These are phyloP conservation scores for Verticillium tricorpus DNA, from an alignment of 2,329 filamentous ascomycete genomes.

Conservation along the genomic window DNA sequence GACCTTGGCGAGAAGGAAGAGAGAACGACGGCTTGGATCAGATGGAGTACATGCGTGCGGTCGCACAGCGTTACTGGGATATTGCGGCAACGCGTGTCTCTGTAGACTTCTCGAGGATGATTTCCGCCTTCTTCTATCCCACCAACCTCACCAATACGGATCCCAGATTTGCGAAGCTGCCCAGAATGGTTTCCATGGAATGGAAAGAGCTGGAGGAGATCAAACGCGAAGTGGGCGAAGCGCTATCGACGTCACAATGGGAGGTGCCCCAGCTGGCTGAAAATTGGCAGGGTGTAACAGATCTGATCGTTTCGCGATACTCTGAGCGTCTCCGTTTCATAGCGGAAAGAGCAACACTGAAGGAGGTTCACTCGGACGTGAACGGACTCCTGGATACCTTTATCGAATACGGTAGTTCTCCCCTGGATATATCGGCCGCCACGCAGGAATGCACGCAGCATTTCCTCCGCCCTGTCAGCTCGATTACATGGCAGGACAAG, in stretches of 20 bases:
- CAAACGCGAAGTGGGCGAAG: slow-evolving; percentile 23
- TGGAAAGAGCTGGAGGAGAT: slow-evolving; percentile 17
- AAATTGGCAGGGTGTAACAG: slow-evolving; percentile 61
- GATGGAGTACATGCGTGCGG: slow-evolving; percentile 26
- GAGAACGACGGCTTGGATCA: slow-evolving; percentile 17
- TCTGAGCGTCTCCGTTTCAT: slow-evolving; percentile 46
- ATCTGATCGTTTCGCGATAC: slow-evolving; percentile 63
- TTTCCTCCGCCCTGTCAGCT: slow-evolving; percentile 28
- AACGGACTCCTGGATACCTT: slow-evolving; percentile 24
- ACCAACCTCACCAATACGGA: slow-evolving; percentile 33
- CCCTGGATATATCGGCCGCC: slow-evolving; percentile 21
- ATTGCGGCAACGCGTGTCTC: slow-evolving; percentile 25
- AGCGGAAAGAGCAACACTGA: slow-evolving; percentile 9
- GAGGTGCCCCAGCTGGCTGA: slow-evolving; percentile 9
- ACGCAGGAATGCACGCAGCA: slow-evolving; percentile 42
- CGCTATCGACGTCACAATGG: slow-evolving; percentile 7
- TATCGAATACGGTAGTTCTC: slow-evolving; percentile 32
- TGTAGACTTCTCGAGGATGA: slow-evolving; percentile 35
- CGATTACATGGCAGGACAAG: slow-evolving; percentile 11
- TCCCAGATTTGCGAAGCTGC: slow-evolving; percentile 6
- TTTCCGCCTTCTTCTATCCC: slow-evolving; percentile 36
- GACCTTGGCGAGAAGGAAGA: slow-evolving; percentile 7
- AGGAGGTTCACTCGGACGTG: background rate
- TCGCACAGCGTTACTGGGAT: slow-evolving; percentile 28
- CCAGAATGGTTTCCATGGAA: slow-evolving; percentile 14